Conservation (phyloP, 495 filamentous ascomycete genomes). For the Corynascus novoguineensis region DNA sequence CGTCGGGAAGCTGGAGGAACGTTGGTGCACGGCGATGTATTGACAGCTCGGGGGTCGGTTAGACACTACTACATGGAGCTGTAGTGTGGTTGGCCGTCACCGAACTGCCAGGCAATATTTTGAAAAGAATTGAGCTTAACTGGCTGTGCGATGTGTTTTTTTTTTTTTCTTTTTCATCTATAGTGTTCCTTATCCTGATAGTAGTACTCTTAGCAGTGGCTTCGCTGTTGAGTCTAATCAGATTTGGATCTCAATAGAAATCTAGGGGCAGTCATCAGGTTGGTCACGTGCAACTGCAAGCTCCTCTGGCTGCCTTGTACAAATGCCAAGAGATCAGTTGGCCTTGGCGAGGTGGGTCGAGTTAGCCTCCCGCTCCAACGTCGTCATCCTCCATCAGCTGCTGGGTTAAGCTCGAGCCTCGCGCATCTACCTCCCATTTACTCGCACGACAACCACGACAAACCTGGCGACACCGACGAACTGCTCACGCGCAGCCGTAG, state of each 20-base stretch:
- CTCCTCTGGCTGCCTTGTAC: not conserved
- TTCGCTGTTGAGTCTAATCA: not conserved
- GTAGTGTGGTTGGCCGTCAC: not conserved
- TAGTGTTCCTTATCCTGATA: too few relatives aligned
- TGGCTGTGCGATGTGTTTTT: too few relatives aligned
- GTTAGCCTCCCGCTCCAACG: constrained; percentile 11
- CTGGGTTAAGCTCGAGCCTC: constrained; percentile 1
- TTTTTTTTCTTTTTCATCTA: too few relatives aligned
- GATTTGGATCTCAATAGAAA: not conserved
- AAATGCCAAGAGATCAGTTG: not conserved
- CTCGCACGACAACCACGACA: not conserved
- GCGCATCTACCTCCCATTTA: not conserved
- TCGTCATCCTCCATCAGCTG: constrained; percentile 11
- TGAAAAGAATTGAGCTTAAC: too few relatives aligned
- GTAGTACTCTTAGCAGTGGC: not conserved
- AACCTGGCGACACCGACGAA: not conserved
- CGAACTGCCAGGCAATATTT: too few relatives aligned
- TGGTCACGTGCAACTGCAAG: constrained; percentile 1
- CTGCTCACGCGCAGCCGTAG: not conserved
- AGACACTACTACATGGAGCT: not conserved
- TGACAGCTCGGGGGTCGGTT: not conserved
- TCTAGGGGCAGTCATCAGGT: not conserved
- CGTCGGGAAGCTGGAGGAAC: not conserved
- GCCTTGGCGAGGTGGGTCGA: constrained; percentile 13
- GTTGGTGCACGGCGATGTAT: not conserved